Evolutionary conservation across 495 filamentous ascomycete genomes (phyloP).

Genomic region (Xylaria cubensis): DNA sequence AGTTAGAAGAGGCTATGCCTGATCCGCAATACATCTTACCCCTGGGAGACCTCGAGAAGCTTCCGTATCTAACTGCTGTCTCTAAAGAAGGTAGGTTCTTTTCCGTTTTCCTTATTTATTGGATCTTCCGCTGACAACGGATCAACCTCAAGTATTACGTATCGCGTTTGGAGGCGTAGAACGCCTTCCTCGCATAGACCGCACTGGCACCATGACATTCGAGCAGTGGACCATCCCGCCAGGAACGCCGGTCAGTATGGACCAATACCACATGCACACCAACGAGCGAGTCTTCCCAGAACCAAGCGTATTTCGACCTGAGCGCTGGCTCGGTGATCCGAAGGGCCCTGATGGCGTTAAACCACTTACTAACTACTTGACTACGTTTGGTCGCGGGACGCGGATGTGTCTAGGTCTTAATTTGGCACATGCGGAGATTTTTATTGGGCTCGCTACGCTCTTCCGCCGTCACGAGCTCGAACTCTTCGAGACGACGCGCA

Average conservation of each 20-base stretch:
- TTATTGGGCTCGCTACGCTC: conserved; percentile 50
- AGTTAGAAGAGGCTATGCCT: conserved; percentile 36
- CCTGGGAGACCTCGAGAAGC: conserved; percentile 35
- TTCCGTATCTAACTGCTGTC: conserved; percentile 48
- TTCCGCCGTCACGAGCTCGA: conserved; percentile 50
- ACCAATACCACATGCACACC: conserved; percentile 45
- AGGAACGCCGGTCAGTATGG: conserved; percentile 32
- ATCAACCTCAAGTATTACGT: background rate
- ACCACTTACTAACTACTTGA: conserved; percentile 46
- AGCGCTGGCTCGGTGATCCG: conserved; percentile 51
- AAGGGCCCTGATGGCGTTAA: conserved; percentile 35
- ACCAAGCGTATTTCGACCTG: conserved; percentile 49
- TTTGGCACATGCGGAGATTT: conserved; percentile 56
- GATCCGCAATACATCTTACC: conserved; percentile 26
- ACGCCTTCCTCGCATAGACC: background rate
- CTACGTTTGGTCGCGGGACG: conserved; percentile 53
- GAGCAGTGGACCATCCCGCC: conserved; percentile 28
- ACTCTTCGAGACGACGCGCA: conserved; percentile 42
- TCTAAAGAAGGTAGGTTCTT: conserved; percentile 41
- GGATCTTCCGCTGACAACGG: background rate
- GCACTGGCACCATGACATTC: conserved; percentile 21
- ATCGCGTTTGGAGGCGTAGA: conserved; percentile 11
- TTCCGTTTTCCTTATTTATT: background rate
- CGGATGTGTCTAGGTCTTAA: conserved; percentile 57
- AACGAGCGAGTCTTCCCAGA: conserved; percentile 49